These are phyloP conservation scores for Luffa aegyptiaca DNA, from an alignment of 306 rosid species.

Conservation along the genomic window DNA sequence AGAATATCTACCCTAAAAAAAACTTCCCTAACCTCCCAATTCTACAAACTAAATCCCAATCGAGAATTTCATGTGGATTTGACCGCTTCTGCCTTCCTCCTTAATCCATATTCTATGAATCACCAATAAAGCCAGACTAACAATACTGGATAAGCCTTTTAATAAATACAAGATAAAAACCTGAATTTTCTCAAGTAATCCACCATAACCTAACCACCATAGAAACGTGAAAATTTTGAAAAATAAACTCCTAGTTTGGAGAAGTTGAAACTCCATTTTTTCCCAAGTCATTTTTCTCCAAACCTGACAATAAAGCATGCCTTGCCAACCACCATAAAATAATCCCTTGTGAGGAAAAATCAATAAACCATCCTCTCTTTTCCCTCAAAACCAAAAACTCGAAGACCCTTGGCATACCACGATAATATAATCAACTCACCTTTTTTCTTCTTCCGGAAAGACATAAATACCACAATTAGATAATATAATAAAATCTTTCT, in stretches of 20 bases:
- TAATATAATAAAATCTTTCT: not conserved
- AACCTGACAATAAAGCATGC: not conserved
- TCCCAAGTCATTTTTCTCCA: not conserved
- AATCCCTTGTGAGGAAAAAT: not conserved
- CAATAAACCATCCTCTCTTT: not conserved
- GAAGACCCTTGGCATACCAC: not conserved
- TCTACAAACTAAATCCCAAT: not conserved
- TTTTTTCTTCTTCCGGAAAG: not conserved
- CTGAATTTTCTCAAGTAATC: not conserved
- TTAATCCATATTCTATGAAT: not conserved
- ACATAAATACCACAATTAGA: not conserved
- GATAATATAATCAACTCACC: not conserved
- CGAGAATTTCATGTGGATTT: not conserved
- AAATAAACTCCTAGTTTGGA: not conserved
- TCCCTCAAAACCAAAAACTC: not conserved
- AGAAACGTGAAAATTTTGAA: not conserved
- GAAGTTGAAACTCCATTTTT: not conserved
- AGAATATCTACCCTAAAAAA: not conserved
- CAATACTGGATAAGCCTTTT: not conserved
- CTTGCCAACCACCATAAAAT: not conserved
- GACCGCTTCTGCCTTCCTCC: not conserved
- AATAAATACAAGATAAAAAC: not conserved
- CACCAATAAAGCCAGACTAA: not conserved
- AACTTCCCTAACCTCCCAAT: not conserved
- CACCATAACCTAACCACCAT: not conserved